phyloP scores from a whole-genome alignment of 495 filamentous ascomycete genomes.

The Hypoxylon cercidicola region DNA sequence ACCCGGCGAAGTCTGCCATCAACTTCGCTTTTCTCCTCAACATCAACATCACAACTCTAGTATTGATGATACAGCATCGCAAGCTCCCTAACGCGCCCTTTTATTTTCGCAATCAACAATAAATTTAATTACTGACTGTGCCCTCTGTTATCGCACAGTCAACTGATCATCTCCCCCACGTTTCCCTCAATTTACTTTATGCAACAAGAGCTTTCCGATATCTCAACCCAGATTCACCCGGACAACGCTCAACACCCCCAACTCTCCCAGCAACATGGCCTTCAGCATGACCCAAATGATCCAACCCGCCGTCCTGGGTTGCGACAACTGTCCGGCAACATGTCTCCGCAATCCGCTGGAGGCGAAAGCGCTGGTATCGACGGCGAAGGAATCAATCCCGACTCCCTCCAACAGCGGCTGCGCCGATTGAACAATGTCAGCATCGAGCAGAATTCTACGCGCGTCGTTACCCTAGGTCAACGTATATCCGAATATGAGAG shows the following conservation, averaged over 20 bases:
- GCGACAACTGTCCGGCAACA: slow-evolving; percentile 42
- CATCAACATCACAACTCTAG: slow-evolving; percentile 8
- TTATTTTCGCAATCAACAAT: slow-evolving; percentile 3
- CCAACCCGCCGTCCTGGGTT: slow-evolving; percentile 41
- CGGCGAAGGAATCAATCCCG: slow-evolving; percentile 45
- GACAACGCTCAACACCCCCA: slow-evolving; percentile 54
- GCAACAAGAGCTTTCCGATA: slow-evolving; percentile 80
- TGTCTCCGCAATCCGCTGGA: slow-evolving; percentile 44
- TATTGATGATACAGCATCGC: slow-evolving; percentile 25
- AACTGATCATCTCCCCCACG: slow-evolving; percentile 45
- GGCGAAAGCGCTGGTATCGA: slow-evolving; percentile 23
- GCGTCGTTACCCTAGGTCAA: slow-evolving; percentile 58
- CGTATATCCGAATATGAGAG: slow-evolving; percentile 80
- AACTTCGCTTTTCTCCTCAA: slow-evolving; percentile 22
- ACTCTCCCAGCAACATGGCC: slow-evolving; percentile 79
- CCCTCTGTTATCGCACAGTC: slow-evolving; percentile 73
- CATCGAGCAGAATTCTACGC: slow-evolving; percentile 36
- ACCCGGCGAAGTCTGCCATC: slow-evolving; percentile 18
- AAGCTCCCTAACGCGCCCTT: slow-evolving; percentile 13
- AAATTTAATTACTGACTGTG: slow-evolving; percentile 42
- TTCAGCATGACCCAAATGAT: slow-evolving; percentile 57
- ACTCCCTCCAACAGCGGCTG: slow-evolving; percentile 51
- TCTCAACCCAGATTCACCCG: slow-evolving; percentile 64
- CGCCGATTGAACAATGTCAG: slow-evolving; percentile 53
- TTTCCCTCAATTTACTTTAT: slow-evolving; percentile 74